phyloP scores from a whole-genome alignment of 768 basidiomycete genomes.

The Lentinula edodes region DNA sequence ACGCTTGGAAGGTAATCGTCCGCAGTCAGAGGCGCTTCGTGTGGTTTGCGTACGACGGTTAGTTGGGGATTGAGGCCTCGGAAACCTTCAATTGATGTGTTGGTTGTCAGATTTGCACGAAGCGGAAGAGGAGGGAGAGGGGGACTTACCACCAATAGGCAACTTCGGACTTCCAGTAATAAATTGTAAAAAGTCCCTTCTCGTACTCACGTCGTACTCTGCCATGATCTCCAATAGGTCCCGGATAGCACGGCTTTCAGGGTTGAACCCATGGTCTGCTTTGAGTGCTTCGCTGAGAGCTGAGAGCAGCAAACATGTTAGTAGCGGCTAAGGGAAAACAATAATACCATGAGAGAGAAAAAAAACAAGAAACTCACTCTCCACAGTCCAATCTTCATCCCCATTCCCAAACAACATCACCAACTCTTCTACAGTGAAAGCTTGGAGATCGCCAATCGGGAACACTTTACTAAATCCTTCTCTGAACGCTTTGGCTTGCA shows the following conservation, averaged over 20 bases:
- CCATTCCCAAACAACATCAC: conserved; percentile 93
- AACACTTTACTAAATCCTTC: conserved; percentile 97
- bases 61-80: conserved; percentile 88
- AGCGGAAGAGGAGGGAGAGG: background rate
- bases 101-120: too few species aligned
- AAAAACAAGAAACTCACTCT: conserved; percentile 56
- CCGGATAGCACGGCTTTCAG: conserved; percentile 87
- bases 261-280: conserved; percentile 97
- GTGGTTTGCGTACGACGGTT: conserved; percentile 96
- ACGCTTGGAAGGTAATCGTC: conserved; percentile 96
- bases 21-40: conserved; percentile 83
- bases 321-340: background rate
- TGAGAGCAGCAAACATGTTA: conserved; percentile 21
- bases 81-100: conserved; percentile 56
- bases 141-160: conserved; percentile 81
- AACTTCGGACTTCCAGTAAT: conserved; percentile 96
- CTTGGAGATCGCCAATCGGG: conserved; percentile 83
- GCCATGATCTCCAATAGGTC: conserved; percentile 86
- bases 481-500: conserved; percentile 86
- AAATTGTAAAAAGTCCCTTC: conserved; percentile 91
- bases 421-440: conserved; percentile 93
- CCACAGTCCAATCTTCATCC: conserved; percentile 94
- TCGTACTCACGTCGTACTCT: conserved; percentile 62
- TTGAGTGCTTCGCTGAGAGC: conserved; percentile 88
- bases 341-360: conserved; percentile 5